Evolutionary conservation across 2,329 filamentous ascomycete species (phyloP).

Genomic region (Triangularia setosa): DNA sequence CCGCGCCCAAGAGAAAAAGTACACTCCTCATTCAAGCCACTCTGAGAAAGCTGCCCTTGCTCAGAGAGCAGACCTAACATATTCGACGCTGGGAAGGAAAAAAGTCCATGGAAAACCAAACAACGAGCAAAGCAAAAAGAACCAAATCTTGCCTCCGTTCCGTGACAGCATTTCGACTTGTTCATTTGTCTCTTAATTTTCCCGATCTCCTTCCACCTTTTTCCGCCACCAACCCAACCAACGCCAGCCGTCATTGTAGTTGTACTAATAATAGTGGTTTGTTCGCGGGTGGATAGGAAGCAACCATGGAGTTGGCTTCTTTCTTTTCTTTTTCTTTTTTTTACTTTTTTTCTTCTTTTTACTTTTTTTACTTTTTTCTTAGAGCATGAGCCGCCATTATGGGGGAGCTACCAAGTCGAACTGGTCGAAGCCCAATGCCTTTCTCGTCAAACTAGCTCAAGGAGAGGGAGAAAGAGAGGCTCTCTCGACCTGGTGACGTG

Average conservation of each 20-base stretch:
- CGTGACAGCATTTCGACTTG: neutral
- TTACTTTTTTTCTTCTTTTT: neutral
- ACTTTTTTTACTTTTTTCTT: neutral
- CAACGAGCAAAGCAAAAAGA: neutral
- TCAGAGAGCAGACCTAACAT: neutral
- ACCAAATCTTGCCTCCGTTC: neutral
- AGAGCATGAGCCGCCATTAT: neutral
- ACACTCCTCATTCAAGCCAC: neutral
- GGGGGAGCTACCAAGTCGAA: neutral
- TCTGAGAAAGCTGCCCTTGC: neutral
- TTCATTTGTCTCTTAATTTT: conserved; percentile 7
- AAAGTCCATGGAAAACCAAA: neutral
- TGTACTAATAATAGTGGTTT: neutral
- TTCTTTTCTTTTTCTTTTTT: neutral
- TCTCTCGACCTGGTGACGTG: neutral
- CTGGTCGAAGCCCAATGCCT: neutral
- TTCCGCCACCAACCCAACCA: neutral
- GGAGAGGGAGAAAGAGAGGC: neutral
- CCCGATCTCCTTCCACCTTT: neutral
- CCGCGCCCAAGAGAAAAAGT: neutral
- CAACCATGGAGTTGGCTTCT: neutral
- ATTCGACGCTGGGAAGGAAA: neutral
- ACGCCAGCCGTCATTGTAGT: neutral
- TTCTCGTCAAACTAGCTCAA: neutral
- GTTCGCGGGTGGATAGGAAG: neutral